Evolutionary conservation across 768 basidiomycete genomes (phyloP), one percentile per base, ranked within the genome.

Genomic region (Obba rivulosa): DNA sequence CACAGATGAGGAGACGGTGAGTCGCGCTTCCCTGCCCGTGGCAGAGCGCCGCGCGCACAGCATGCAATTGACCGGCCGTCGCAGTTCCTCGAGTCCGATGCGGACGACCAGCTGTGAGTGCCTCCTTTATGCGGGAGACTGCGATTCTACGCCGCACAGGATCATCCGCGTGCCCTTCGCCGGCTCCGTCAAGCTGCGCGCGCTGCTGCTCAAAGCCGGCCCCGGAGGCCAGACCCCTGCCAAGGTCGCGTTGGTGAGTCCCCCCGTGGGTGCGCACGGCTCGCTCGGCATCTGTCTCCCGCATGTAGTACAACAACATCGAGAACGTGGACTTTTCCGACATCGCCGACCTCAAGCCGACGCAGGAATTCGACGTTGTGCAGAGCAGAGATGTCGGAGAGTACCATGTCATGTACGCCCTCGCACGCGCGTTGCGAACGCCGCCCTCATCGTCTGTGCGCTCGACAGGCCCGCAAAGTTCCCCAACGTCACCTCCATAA

Each of bases 81-180:
- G 8, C 55, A 96, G 92, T 88, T 69, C 52, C 63, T 93, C 50
- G 87, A 92, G 65, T 92, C 90, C 16, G 93, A 96, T 54, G 86
- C 87, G 28, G 93, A 95, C 66, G 92, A 94, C 61, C 87, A 92
- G 65, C 66, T 96, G 89, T 90, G 65, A 43, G 48, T 57, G 74
- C 52, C 41, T 23, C 20, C 23, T 39, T 25, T 16, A 2, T 22
- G 10, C 24, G 20, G 22, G 28, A 31, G 28, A 5, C 5, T 31
- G 28, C n/a, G 18, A 25, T 31, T 24, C 40, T 17, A 20, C 36
- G 22, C 20, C 36, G 16, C n/a, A 24, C 36, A 91, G 89, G 57
- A 90, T 92, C 55, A 66, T 92, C 44, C 86, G 85, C 42, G 64
- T 96, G 22, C 92, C 93, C 1, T 95, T 96, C 66, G 92, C 85